Base-by-base conservation (phyloP, 768 basidiomycete genomes). In the Phaffia australis region DNA sequence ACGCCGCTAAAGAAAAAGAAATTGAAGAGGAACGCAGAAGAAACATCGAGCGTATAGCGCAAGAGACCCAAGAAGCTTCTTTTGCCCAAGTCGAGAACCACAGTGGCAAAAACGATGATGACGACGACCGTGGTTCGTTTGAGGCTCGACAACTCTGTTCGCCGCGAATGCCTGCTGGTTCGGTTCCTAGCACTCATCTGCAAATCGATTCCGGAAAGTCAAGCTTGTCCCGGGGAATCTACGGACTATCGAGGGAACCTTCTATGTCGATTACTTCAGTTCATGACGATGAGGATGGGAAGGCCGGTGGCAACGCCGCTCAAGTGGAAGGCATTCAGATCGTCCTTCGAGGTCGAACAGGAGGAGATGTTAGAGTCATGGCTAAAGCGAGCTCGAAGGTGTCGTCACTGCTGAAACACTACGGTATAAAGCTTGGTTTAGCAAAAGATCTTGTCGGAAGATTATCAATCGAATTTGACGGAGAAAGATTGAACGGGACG, bases 401-500 rank as follows among this genome's bases (percentile, higher is more conserved):
- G 14, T 21, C n/a, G 32, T 25, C 27, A 4, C 23, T 57, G 19
- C 23, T 57, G 27, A 57, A 57, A 32, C 56, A 57, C 56, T 57
- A 29, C 32, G 56, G 27, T 8, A 25, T 29, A 4, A 57, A 57
- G 56, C 56, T 25, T 6, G 56, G 56, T 25, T 29, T 57, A 7
- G 27, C 56, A 19, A 32, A 57, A 18, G 27, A 18, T 57, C n/a
- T 29, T 19, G 18, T 25, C 27, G 18, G 27, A 19, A 57, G 32
- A 32, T 29, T 57, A 19, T 29, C n/a, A 8, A 57, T 57, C 27
- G 56, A 57, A 32, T 25, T 57, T 29, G 56, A 57, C 27, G 56
- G 56, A 2, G 56, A 57, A 29, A 32, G 14, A 7, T 57, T 57
- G 56, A 32, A 57, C 27, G 56, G 32, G 23, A 29, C 27, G 19